These are phyloP conservation scores for Triglochin maritima DNA, from an alignment of 106 monocot genomes.

Conservation along the genomic window DNA sequence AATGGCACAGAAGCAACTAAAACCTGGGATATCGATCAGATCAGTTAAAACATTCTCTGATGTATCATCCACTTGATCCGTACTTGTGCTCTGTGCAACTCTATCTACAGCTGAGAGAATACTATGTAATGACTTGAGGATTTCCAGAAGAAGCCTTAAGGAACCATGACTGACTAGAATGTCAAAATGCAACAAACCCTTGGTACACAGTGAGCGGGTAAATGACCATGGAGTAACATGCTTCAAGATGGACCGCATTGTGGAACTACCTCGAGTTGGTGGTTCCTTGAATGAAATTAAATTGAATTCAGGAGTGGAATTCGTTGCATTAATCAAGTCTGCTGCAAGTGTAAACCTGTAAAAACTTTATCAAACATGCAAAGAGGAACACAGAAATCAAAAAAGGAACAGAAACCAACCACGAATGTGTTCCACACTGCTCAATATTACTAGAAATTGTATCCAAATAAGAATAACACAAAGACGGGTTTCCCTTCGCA, in stretches of 20 bases:
- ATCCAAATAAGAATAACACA: constrained; percentile 71
- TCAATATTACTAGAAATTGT: constrained; percentile 79
- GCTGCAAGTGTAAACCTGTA: constrained; percentile 91
- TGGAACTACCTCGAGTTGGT: constrained; percentile 11
- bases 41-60: constrained; percentile 11
- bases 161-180: constrained; percentile 64
- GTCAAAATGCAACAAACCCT: constrained; percentile 72
- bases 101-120: constrained; percentile 34
- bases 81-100: constrained; percentile 6
- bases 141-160: constrained; percentile 61
- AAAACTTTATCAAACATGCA: constrained; percentile 14
- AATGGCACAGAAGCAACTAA: constrained; percentile 12
- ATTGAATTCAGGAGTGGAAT: constrained; percentile 15
- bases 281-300: constrained; percentile 12
- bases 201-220: constrained; percentile 55
- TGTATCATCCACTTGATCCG: background rate
- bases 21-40: constrained; percentile 12
- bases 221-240: constrained; percentile 58
- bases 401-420: constrained; percentile 44
- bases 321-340: constrained; percentile 53
- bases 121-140: constrained; percentile 44
- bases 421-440: constrained; percentile 38
- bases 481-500: constrained; percentile 31
- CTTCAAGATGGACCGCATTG: constrained; percentile 43
- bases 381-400: constrained; percentile 2